phyloP scores from a whole-genome alignment of 2,329 filamentous ascomycete genomes.

The Claviceps maximensis region DNA sequence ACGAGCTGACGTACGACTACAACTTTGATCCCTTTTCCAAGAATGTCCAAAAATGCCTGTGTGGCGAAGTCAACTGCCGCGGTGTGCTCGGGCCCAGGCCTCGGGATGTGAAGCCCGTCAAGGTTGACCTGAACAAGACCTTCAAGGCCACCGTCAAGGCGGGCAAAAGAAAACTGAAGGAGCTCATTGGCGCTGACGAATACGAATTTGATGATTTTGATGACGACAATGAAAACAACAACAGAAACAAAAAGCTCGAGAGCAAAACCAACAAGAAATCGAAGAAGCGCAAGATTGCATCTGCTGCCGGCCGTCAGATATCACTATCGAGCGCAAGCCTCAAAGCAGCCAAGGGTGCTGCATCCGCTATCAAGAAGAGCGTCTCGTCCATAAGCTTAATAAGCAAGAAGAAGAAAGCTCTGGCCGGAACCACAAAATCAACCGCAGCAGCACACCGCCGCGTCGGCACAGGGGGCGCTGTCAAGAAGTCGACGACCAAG shows the following conservation, averaged over 20 bases:
- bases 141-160: conserved; percentile 30
- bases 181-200: conserved; percentile 31
- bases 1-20: conserved; percentile 92
- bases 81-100: conserved; percentile 50
- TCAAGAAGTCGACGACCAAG: conserved; percentile 15
- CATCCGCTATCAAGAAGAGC: conserved; percentile 23
- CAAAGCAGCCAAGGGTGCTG: conserved; percentile 24
- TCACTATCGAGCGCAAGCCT: conserved; percentile 21
- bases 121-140: conserved; percentile 27
- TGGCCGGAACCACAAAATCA: not conserved
- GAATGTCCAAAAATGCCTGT: conserved; percentile 54
- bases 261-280: conserved; percentile 26
- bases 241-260: not conserved
- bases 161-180: conserved; percentile 44
- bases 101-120: conserved; percentile 39
- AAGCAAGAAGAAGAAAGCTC: conserved; percentile 13
- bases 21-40: conserved; percentile 60
- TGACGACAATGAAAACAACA: not conserved
- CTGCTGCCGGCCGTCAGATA: conserved; percentile 21
- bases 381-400: conserved; percentile 10
- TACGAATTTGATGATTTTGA: not conserved
- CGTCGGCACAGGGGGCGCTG: conserved; percentile 12
- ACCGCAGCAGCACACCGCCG: conserved; percentile 12
- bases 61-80: conserved; percentile 49
- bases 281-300: conserved; percentile 31